Evolutionary conservation across 441 rosid genomes (phyloP), one percentile per base, ranked within the genome.

Genomic region (Bruguiera hainesii): DNA sequence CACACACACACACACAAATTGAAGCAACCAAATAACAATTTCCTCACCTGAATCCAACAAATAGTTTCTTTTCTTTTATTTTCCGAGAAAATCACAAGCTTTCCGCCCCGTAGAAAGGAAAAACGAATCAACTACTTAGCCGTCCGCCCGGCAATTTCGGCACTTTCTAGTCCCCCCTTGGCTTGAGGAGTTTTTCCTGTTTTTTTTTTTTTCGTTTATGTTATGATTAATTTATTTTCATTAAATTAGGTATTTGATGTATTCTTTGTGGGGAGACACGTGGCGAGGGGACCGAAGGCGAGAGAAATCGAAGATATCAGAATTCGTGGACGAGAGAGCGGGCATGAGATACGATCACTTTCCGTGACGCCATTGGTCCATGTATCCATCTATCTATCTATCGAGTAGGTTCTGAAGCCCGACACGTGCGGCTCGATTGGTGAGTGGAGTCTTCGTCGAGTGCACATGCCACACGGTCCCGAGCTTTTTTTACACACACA

Each of bases 291-390:
- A 81, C 82, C 85, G 46, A 71, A 73, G 66, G 64, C 75, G 56
- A 69, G 75, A 73, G 64, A 75, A 39, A 51, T 79, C 15, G 16
- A 71, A 56, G 84, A 82, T 77, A 82, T 83, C 93, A 81, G 80
- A 86, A 85, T 75, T 88, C 81, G 94, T 91, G 98, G 96, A 84
- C 81, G 88, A 85, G 93, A 85, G 80, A 62, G 29, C 66, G 69
- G 69, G 72, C 1, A 75, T 77, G 78, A 73, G 88, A 87, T 88
- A 87, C 93, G 85, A 90, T 92, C 98, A 85, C 79, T 88, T 85
- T 78, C 88, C 7, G 42, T n/a, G 16, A 31, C 28, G 3, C 60
- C 21, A 85, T 85, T 89, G 86, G 97, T 83, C 86, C 96, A 91
- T 88, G 91, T 85, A 61, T 21, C 13, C 53, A 6, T 7, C 35